Evolutionary conservation across 495 filamentous ascomycete species (phyloP).

Genomic region (Delitschia confertaspora): DNA sequence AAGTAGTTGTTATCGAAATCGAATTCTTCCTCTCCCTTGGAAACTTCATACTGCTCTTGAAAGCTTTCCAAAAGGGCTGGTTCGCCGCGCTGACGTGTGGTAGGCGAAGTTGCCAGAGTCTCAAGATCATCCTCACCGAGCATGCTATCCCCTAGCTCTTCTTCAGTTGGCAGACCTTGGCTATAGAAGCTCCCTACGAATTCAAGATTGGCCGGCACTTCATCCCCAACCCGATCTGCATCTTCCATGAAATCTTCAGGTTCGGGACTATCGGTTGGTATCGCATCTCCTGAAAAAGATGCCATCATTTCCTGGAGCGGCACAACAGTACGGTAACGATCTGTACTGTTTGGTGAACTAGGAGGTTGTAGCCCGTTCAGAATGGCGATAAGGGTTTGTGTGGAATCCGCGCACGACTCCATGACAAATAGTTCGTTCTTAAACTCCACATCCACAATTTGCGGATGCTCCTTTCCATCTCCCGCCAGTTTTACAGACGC

Average conservation of each 20-base stretch:
- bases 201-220: constrained; percentile 44
- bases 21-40: constrained; percentile 42
- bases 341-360: constrained; percentile 63
- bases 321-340: constrained; percentile 81
- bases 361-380: constrained; percentile 77
- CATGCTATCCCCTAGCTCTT: constrained; percentile 42
- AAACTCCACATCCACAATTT: constrained; percentile 62
- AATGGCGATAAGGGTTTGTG: constrained; percentile 77
- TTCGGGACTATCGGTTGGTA: constrained; percentile 30
- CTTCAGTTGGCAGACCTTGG: constrained; percentile 34
- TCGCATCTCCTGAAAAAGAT: constrained; percentile 79
- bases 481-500: constrained; percentile 50
- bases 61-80: constrained; percentile 57
- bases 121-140: constrained; percentile 40
- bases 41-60: constrained; percentile 47
- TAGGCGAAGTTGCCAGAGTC: constrained; percentile 31
- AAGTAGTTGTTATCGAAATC: constrained; percentile 72
- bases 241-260: constrained; percentile 24
- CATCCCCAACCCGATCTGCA: constrained; percentile 40
- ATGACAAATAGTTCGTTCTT: constrained; percentile 79
- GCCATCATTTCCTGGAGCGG: constrained; percentile 81
- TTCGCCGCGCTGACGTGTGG: constrained; percentile 42
- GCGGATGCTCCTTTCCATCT: constrained; percentile 45
- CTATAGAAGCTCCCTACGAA: constrained; percentile 58
- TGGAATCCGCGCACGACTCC: constrained; percentile 95